These are phyloP conservation scores for Pleurozium schreberi DNA, from an alignment of 225 moss, liverwort and hornwort species.

Conservation along the genomic window DNA sequence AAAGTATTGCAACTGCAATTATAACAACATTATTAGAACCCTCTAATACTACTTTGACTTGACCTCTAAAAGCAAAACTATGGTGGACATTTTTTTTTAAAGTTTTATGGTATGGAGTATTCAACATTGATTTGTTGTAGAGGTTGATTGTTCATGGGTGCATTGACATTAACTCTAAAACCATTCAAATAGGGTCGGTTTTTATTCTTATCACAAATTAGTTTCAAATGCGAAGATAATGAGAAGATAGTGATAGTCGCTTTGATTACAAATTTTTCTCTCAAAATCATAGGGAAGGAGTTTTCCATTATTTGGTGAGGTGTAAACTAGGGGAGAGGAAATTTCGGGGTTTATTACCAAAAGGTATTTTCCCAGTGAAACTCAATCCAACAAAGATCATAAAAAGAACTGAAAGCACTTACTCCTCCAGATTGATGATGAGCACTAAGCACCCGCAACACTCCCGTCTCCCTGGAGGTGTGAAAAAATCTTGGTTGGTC, in stretches of 20 bases:
- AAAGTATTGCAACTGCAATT: accelerated
- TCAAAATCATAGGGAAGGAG: neutral
- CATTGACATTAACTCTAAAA: neutral
- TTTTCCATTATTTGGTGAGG: no score
- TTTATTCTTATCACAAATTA: neutral
- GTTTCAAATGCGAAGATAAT: no score
- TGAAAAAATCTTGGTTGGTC: neutral
- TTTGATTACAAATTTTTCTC: neutral
- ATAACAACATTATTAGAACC: neutral
- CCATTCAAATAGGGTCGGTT: neutral
- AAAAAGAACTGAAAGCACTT: neutral
- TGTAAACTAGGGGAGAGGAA: no score
- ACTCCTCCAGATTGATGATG: slow-evolving; percentile 81
- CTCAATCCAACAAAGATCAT: neutral
- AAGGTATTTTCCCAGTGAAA: neutral
- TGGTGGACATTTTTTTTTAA: neutral
- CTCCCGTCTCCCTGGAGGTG: slow-evolving; percentile 32
- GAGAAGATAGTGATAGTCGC: no score
- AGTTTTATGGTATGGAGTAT: neutral
- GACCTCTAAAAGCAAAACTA: neutral
- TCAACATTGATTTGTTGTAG: neutral
- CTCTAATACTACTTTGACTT: neutral
- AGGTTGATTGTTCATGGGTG: neutral
- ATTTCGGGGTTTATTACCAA: neutral
- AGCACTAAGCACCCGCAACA: slow-evolving; percentile 58